Conservation (phyloP, 805 yeast species). For the Kodamaea laetipori region DNA sequence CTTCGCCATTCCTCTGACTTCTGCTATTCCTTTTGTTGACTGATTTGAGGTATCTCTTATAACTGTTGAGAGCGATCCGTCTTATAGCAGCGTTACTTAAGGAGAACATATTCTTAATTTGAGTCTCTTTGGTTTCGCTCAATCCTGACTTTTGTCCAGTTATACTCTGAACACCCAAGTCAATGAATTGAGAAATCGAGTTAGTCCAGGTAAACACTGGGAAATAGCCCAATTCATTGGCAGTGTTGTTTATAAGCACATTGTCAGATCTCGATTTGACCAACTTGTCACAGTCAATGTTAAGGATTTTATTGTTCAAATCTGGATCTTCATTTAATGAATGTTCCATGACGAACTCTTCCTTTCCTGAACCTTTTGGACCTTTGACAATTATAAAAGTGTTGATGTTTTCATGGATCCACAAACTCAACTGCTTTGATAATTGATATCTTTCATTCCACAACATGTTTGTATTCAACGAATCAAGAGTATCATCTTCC, state of each 20-base stretch:
- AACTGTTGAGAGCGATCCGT: constrained; percentile 48
- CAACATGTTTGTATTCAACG: constrained; percentile 29
- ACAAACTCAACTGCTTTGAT: constrained; percentile 66
- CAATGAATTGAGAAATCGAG: constrained; percentile 73
- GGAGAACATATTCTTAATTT: constrained; percentile 76
- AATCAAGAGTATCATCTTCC: constrained; percentile 22
- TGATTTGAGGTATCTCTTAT: constrained; percentile 28
- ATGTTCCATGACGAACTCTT: constrained; percentile 70
- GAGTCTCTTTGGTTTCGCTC: constrained; percentile 79
- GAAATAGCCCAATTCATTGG: constrained; percentile 82
- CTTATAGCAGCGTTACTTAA: constrained; percentile 74
- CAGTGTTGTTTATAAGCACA: constrained; percentile 63
- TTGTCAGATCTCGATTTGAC: constrained; percentile 75
- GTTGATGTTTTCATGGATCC: constrained; percentile 87
- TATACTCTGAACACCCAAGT: constrained; percentile 82
- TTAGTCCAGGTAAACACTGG: constrained; percentile 95
- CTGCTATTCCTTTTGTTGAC: constrained; percentile 22
- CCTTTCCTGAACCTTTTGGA: constrained; percentile 94
- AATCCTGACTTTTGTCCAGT: constrained; percentile 94
- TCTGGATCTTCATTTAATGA: constrained; percentile 57
- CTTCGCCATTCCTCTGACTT: constrained; percentile 22
- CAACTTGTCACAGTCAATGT: constrained; percentile 77
- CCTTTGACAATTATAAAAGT: constrained; percentile 90
- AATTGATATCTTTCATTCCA: constrained; percentile 76
- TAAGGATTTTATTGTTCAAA: constrained; percentile 50